Evolutionary conservation across 2,329 filamentous ascomycete genomes (phyloP).

Genomic region (Neurospora sp.): DNA sequence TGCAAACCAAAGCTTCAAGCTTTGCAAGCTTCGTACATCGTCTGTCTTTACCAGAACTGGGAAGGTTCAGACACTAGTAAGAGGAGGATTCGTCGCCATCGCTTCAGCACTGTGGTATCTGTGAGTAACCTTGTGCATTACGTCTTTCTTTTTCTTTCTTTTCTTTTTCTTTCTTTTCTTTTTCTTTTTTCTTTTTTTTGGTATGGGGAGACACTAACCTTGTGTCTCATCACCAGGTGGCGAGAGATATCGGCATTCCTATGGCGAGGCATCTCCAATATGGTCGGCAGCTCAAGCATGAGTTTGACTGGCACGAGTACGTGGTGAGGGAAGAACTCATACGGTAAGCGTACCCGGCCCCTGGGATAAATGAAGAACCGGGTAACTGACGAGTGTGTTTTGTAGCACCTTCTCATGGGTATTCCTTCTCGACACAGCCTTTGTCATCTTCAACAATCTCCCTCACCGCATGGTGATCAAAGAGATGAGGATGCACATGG

Average conservation of each 20-base stretch:
- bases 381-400: neutral
- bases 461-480: conserved; percentile 29
- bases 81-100: conserved; percentile 24
- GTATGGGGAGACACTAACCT: neutral
- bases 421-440: conserved; percentile 28
- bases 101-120: conserved; percentile 26
- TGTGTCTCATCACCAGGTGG: conserved; percentile 12
- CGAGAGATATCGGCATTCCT: conserved; percentile 23
- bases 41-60: conserved; percentile 30
- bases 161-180: too few relatives aligned
- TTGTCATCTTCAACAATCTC: conserved; percentile 31
- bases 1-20: conserved; percentile 22
- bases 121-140: conserved; percentile 14
- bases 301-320: conserved; percentile 25
- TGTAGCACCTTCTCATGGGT: conserved; percentile 24
- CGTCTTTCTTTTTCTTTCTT: too few relatives aligned
- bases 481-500: conserved; percentile 28
- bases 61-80: conserved; percentile 26
- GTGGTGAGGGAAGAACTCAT: conserved; percentile 26
- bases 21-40: conserved; percentile 27
- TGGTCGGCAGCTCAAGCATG: conserved; percentile 14
- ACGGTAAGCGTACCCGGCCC: conserved; percentile 12
- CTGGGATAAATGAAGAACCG: neutral
- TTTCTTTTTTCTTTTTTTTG: too few relatives aligned
- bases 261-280: conserved; percentile 21